Percentiles rank a stretch among this genome's conserved stretches.
Evolutionary conservation across 257 asterid genomes (phyloP).

Genomic region (Scutellaria galericulata): DNA sequence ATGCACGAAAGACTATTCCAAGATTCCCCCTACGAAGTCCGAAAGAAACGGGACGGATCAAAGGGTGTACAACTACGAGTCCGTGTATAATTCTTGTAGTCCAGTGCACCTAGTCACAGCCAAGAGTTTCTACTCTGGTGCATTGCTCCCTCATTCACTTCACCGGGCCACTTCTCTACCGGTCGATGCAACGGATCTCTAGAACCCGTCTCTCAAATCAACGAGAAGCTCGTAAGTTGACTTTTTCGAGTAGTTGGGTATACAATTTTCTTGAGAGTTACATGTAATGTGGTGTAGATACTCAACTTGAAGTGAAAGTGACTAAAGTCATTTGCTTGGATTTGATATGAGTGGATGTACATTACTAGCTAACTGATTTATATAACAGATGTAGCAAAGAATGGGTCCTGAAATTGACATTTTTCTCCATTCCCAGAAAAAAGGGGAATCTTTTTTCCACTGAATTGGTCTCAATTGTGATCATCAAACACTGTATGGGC

Average conservation of each 20-base stretch:
- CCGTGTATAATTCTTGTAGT: conserved; percentile 50
- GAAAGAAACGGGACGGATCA: conserved; percentile 37
- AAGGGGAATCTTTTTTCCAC: conserved; percentile 3
- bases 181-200: conserved; percentile 70
- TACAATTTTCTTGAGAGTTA: conserved; percentile 21
- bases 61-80: conserved; percentile 42
- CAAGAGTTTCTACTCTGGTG: conserved; percentile 54
- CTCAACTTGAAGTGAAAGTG: conserved; percentile 40
- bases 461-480: conserved; percentile 6
- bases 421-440: conserved; percentile 21
- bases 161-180: conserved; percentile 72
- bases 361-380: conserved; percentile 35
- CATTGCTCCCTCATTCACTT: conserved; percentile 53
- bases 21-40: conserved; percentile 27
- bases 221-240: conserved; percentile 10
- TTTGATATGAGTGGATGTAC: conserved; percentile 41
- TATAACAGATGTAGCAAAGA: conserved; percentile 29
- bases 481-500: conserved; percentile 21
- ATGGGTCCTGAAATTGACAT: conserved; percentile 28
- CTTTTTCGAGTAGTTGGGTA: conserved; percentile 15
- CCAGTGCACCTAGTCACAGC: conserved; percentile 63
- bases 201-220: conserved; percentile 8
- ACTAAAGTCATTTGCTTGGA: neutral
- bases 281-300: conserved; percentile 38
- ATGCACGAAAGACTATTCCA: conserved; percentile 9